These are phyloP conservation scores for Saururus chinensis DNA, from an alignment of 164 flowering plant species.

Conservation along the genomic window DNA sequence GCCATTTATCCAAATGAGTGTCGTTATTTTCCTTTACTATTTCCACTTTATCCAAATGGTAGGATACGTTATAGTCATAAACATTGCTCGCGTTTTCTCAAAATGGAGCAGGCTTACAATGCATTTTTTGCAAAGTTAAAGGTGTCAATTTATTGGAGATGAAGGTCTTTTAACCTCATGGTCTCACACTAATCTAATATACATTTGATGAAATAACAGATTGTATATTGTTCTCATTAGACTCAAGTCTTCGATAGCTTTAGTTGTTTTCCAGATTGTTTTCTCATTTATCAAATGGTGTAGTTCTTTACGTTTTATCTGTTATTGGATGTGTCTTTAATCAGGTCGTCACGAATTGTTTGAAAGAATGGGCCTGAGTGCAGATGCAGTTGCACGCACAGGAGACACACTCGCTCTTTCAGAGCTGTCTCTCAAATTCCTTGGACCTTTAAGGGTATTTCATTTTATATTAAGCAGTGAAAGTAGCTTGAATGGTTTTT, in stretches of 20 bases:
- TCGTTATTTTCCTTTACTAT: no score
- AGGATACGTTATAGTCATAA: no score
- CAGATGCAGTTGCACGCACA: slow-evolving; percentile 70
- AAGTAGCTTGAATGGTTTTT: neutral
- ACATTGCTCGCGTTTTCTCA: no score
- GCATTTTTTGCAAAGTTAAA: no score
- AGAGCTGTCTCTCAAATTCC: slow-evolving; percentile 72
- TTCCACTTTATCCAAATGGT: no score
- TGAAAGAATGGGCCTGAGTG: slow-evolving; percentile 57
- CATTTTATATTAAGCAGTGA: neutral
- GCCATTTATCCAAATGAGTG: no score
- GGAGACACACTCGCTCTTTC: slow-evolving; percentile 80
- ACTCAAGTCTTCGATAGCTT: neutral
- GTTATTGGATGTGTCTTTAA: neutral
- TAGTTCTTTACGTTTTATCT: neutral
- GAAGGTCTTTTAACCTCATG: no score
- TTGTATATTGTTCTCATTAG: no score
- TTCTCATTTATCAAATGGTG: neutral
- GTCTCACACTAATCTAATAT: no score
- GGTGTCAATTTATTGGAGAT: no score
- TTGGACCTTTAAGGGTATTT: slow-evolving; percentile 72
- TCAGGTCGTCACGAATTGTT: slow-evolving; percentile 80
- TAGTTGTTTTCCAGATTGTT: neutral
- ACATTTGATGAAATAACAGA: no score
- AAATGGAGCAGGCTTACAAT: no score